Evolutionary conservation across 2,329 filamentous ascomycete genomes (phyloP), one percentile per base, ranked within the genome.

Genomic region (Sporothrix curviconia): DNA sequence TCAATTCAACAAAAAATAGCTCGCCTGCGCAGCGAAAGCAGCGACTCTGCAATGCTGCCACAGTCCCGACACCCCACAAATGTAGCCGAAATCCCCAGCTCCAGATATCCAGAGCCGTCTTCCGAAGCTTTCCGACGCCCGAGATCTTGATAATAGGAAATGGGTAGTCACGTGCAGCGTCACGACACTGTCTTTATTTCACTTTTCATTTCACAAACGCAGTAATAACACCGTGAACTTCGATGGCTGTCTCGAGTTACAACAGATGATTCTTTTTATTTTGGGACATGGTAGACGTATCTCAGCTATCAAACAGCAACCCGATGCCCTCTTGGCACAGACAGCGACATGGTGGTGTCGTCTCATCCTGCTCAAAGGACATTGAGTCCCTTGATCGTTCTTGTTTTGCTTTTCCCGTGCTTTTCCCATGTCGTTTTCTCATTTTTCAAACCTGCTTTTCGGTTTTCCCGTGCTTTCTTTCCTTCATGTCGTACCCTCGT

Each of bases 41-140:
- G 44, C 32, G 28, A 25, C 32, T 15, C n/a, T 11, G 19, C 22
- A 47, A 50, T 4, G 32, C 19, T 37, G 17, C 37, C 4, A n/a
- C 47, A 7, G 34, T 39, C 47, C 34, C 47, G 47, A 39, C 47
- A 50, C 47, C 47, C 47, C 34, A 39, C 47, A 37, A 37, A 51
- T 28, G 14, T 15, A 51, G 34, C 47, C 47, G 47, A 51, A 51
- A 51, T 28, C 49, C 15, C 34, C 22, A 51, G 22, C 49, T 28
- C 19, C 22, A 32, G 15, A 28, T 28, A 4, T 11, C 24, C 49
- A 51, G 39, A 24, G 34, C 19, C 34, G 14, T 28, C 34, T 40
- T 51, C 49, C 34, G 49, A 39, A 28, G 14, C 22, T 17, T 39
- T 39, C 49, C 49, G 49, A 39, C 49, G n/a, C n/a, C n/a, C n/a